Percentiles rank a stretch among this genome's conserved stretches.
Evolutionary conservation across 768 basidiomycete species (phyloP).

Genomic region (Boletellus ananas): DNA sequence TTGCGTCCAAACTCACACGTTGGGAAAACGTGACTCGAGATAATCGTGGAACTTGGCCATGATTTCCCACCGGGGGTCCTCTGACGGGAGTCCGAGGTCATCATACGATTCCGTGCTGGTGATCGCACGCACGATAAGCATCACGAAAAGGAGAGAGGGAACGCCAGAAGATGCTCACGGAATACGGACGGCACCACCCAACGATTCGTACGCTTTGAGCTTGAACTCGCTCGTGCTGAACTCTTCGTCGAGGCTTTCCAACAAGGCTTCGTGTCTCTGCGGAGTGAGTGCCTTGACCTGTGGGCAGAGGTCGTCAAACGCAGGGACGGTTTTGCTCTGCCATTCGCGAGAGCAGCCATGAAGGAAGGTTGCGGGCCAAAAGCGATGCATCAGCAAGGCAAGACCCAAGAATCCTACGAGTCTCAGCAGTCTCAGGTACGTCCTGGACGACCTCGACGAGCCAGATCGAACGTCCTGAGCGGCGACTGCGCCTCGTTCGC

Average conservation of each 20-base stretch:
- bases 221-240: slow-evolving; percentile 26
- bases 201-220: slow-evolving; percentile 28
- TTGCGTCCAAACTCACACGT: slow-evolving; percentile 40
- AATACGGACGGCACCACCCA: slow-evolving; percentile 36
- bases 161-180: slow-evolving; percentile 16
- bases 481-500: slow-evolving; percentile 4
- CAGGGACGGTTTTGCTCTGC: background rate
- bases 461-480: background rate
- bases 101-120: slow-evolving; percentile 53
- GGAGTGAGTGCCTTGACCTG: slow-evolving; percentile 21
- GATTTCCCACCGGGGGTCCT: slow-evolving; percentile 42
- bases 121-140: background rate
- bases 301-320: slow-evolving; percentile 23
- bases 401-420: slow-evolving; percentile 10
- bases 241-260: slow-evolving; percentile 22
- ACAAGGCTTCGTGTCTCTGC: slow-evolving; percentile 13
- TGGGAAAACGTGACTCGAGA: slow-evolving; percentile 49
- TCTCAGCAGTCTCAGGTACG: background rate
- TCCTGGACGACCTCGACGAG: background rate
- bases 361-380: slow-evolving; percentile 3
- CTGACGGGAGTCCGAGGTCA: slow-evolving; percentile 43
- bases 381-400: slow-evolving; percentile 1
- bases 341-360: background rate
- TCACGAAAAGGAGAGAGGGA: background rate
- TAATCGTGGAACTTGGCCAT: slow-evolving; percentile 25